Evolutionary conservation across 768 basidiomycete species (phyloP).

Genomic region (Glaciozyma martinii): DNA sequence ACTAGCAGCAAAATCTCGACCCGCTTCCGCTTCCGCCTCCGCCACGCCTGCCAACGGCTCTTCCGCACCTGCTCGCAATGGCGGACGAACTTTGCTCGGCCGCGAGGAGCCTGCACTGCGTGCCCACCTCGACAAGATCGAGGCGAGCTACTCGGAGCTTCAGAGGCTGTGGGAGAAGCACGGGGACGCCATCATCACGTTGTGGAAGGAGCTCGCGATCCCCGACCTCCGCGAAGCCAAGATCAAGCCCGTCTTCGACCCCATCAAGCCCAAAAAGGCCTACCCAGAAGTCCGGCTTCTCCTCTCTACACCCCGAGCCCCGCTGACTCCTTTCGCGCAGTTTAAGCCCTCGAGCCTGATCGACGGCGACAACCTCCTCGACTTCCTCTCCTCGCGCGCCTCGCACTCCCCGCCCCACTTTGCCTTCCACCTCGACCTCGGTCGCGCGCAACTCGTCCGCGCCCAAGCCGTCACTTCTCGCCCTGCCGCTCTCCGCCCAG

Average conservation of each 20-base stretch:
- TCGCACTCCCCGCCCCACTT: not conserved
- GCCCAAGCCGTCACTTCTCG: slow-evolving; percentile 7
- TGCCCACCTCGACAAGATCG: slow-evolving; percentile 1
- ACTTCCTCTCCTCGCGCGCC: slow-evolving; percentile 82
- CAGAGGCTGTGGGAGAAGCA: not conserved
- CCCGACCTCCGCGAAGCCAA: not conserved
- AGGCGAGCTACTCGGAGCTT: not conserved
- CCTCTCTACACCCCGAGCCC: slow-evolving; percentile 13
- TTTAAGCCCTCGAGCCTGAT: slow-evolving; percentile 40
- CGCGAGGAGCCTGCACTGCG: not conserved
- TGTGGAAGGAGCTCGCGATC: not conserved
- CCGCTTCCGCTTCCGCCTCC: not conserved
- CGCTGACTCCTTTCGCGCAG: slow-evolving; percentile 40
- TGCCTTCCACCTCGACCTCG: slow-evolving; percentile 34
- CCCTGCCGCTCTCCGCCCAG: not conserved
- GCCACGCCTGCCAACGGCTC: not conserved
- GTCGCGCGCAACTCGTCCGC: slow-evolving; percentile 46
- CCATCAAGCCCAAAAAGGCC: slow-evolving; percentile 49
- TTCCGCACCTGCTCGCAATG: not conserved
- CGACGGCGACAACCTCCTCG: slow-evolving; percentile 68
- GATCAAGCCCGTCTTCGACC: not conserved
- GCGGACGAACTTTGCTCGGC: not conserved
- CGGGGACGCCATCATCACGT: not conserved
- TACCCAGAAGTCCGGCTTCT: slow-evolving; percentile 47
- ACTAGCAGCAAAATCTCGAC: not conserved